A percentile compares a stretch with the other conserved stretches of the same genome.
phyloP scores from a whole-genome alignment of 192 early-diverging fungal genomes.

The Backusella morwellensis region DNA sequence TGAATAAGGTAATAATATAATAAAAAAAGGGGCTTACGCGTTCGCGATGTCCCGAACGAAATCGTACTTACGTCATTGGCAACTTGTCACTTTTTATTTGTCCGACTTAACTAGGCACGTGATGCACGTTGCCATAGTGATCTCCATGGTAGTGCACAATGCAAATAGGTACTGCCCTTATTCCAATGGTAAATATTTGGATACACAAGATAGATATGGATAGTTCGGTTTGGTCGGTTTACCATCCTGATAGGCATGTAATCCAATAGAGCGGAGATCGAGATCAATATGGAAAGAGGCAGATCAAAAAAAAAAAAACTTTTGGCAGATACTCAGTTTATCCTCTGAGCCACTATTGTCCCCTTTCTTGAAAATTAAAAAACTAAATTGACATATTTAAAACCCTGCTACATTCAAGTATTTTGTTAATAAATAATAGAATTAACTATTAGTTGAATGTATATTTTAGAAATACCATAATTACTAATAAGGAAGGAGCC shows the following conservation, averaged over 20 bases:
- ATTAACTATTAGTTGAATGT: not conserved
- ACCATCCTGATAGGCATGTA: not conserved
- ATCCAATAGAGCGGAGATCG: not conserved
- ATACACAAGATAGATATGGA: too few species aligned
- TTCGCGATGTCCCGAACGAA: not conserved
- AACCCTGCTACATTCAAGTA: not conserved
- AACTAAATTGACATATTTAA: not conserved
- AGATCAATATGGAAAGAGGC: not conserved
- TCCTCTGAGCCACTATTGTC: too few species aligned
- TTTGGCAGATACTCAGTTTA: not conserved
- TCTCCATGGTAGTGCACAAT: too few species aligned
- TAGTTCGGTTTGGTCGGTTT: too few species aligned
- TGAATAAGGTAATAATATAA: not conserved
- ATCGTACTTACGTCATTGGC: not conserved
- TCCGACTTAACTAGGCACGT: not conserved
- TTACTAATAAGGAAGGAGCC: not conserved
- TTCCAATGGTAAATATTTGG: too few species aligned
- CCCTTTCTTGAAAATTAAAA: too few species aligned
- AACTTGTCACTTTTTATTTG: not conserved
- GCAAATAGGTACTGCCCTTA: too few species aligned
- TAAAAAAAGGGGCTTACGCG: constrained; percentile 10
- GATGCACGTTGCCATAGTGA: too few species aligned
- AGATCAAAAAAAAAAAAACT: too few species aligned
- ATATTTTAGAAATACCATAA: not conserved
- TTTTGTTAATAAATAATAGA: not conserved